Conservation (phyloP, 148 eudicot genomes). For the Dysphania ambrosioides region DNA sequence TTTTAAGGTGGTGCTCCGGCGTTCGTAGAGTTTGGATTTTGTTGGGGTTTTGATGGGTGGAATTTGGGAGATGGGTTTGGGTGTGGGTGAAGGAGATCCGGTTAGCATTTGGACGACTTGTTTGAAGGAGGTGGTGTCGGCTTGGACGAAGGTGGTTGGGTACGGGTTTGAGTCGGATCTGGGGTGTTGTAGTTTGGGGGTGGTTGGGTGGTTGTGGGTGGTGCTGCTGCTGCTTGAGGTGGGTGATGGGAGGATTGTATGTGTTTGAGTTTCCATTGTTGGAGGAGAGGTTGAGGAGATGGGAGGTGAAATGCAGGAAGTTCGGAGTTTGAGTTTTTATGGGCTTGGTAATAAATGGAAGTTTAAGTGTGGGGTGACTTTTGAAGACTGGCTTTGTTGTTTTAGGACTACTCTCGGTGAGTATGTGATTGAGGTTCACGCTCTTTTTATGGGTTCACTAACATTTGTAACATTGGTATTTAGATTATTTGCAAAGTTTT, state of each 20-base stretch:
- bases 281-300: constrained; percentile 10
- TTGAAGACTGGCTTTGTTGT: background rate
- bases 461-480: no score
- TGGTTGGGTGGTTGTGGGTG: constrained; percentile 13
- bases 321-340: background rate
- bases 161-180: constrained; percentile 66
- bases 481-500: no score
- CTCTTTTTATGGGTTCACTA: no score
- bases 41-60: constrained; percentile 47
- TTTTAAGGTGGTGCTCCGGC: constrained; percentile 48
- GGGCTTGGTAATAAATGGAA: constrained; percentile 15
- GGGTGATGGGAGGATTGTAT: constrained; percentile 38
- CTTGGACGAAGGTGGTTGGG: constrained; percentile 76
- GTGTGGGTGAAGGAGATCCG: constrained; percentile 51
- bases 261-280: constrained; percentile 44
- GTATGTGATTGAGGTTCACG: no score
- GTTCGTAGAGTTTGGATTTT: constrained; percentile 65
- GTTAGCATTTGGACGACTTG: constrained; percentile 77
- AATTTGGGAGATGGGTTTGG: constrained; percentile 37
- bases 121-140: constrained; percentile 69
- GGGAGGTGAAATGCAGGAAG: background rate
- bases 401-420: background rate
- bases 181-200: constrained; percentile 21
- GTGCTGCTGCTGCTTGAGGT: constrained; percentile 28
- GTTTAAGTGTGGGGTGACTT: background rate